Evolutionary conservation across 2,329 filamentous ascomycete genomes (phyloP).

Genomic region (Scedosporium minutisporum): DNA sequence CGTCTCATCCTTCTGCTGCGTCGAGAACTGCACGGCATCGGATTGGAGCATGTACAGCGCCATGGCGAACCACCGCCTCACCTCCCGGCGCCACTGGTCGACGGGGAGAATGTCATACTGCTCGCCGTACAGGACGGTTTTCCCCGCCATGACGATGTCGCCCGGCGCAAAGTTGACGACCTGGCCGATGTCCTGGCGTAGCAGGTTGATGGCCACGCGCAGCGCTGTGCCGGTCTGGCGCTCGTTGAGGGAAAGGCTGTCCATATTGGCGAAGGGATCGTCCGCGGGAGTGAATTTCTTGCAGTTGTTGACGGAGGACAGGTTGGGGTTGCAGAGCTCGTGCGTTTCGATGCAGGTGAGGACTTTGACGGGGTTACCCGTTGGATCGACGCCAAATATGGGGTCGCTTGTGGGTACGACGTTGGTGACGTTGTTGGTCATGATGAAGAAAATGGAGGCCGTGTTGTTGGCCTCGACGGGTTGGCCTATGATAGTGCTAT

Average conservation of each 20-base stretch:
- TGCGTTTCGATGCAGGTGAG: conserved; percentile 6
- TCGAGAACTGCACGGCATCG: conserved; percentile 6
- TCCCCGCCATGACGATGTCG: conserved; percentile 6
- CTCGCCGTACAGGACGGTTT: conserved; percentile 6
- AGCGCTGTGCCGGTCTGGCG: conserved; percentile 4
- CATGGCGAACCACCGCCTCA: conserved; percentile 6
- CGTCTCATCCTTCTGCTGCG: background rate
- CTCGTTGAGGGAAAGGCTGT: background rate
- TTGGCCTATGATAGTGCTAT: background rate
- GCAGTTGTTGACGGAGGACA: background rate
- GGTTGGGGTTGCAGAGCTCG: conserved; percentile 6
- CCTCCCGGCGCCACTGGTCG: conserved; percentile 6
- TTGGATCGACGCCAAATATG: background rate
- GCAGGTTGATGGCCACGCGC: conserved; percentile 3
- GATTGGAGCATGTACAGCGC: conserved; percentile 5
- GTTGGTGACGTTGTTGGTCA: conserved; percentile 4
- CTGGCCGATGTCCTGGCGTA: conserved; percentile 5
- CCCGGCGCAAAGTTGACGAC: conserved; percentile 4
- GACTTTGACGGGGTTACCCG: background rate
- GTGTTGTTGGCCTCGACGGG: conserved; percentile 4
- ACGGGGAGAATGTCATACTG: conserved; percentile 6
- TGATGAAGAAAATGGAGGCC: conserved; percentile 7
- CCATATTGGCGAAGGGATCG: background rate
- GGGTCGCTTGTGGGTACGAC: conserved; percentile 1
- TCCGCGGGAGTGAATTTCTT: conserved; percentile 3